These are phyloP conservation scores for Debaryomycetaceae sp. DNA, from an alignment of 1,139 yeast genomes.

Conservation along the genomic window DNA sequence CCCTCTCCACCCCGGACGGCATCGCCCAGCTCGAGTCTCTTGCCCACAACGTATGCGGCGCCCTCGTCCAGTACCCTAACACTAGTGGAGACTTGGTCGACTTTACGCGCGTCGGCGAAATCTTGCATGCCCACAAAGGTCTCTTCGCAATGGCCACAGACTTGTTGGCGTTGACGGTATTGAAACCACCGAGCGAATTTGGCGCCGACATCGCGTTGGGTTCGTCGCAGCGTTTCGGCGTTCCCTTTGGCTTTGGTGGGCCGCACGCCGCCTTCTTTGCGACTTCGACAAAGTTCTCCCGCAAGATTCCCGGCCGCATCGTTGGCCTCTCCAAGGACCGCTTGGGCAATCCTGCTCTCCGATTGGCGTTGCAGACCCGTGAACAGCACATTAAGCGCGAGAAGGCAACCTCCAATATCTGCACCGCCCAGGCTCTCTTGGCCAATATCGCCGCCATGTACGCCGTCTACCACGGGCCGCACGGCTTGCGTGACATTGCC, in stretches of 20 bases:
- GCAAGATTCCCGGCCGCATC: conserved; percentile 94
- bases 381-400: conserved; percentile 97
- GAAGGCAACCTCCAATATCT: conserved; percentile 93
- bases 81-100: conserved; percentile 66
- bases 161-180: conserved; percentile 72
- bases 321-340: conserved; percentile 92
- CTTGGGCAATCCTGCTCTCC: conserved; percentile 74
- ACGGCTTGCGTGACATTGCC: conserved; percentile 78
- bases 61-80: conserved; percentile 81
- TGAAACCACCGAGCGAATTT: conserved; percentile 74
- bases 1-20: conserved; percentile 42
- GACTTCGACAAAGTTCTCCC: conserved; percentile 62
- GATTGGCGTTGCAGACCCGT: conserved; percentile 93
- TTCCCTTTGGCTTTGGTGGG: conserved; percentile 96
- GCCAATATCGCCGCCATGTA: conserved; percentile 95
- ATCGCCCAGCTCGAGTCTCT: conserved; percentile 25
- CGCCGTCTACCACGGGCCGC: conserved; percentile 93
- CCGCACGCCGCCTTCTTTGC: conserved; percentile 98
- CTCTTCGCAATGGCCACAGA: conserved; percentile 82
- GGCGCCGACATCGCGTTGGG: conserved; percentile 94
- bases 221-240: conserved; percentile 91
- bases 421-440: conserved; percentile 93
- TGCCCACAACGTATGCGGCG: conserved; percentile 55
- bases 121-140: conserved; percentile 64
- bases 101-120: conserved; percentile 46